Percentiles rank a stretch among this genome's conserved stretches.
Evolutionary conservation across 257 asterid genomes (phyloP).

Genomic region (Coffea eugenioides): DNA sequence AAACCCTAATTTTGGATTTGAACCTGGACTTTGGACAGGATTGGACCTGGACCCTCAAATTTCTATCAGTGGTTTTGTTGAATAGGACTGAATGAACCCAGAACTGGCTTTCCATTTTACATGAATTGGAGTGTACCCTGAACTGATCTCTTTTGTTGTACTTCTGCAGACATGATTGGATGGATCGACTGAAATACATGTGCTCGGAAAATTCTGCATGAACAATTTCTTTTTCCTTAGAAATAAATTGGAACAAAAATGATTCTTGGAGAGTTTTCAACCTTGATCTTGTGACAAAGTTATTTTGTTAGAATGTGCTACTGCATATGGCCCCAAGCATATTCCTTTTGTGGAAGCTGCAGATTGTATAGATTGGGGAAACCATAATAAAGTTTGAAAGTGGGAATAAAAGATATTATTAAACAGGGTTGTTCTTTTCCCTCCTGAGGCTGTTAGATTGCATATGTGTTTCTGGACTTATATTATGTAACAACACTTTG

Average conservation of each 20-base stretch:
- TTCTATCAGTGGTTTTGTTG: background rate
- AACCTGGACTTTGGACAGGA: background rate
- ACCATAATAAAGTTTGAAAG: background rate
- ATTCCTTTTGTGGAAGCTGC: background rate
- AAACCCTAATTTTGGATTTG: background rate
- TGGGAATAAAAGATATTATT: background rate
- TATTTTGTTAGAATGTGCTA: background rate
- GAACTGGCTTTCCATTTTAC: background rate
- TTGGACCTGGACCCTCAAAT: background rate
- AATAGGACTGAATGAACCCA: background rate
- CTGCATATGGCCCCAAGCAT: background rate
- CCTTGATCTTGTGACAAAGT: background rate
- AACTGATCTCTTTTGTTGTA: background rate
- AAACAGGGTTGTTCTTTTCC: background rate
- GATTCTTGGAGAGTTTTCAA: background rate
- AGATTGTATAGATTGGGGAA: background rate
- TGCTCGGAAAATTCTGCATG: background rate
- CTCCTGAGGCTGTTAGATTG: background rate
- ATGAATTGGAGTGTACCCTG: background rate
- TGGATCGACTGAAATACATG: background rate
- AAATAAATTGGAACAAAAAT: no score
- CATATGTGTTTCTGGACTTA: background rate
- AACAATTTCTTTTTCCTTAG: background rate
- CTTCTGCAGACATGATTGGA: constrained; percentile 3
- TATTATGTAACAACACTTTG: background rate